Evolutionary conservation across 2,329 filamentous ascomycete species (phyloP), one percentile per base, ranked within the genome.

Genomic region (Plenodomus tracheiphilus): DNA sequence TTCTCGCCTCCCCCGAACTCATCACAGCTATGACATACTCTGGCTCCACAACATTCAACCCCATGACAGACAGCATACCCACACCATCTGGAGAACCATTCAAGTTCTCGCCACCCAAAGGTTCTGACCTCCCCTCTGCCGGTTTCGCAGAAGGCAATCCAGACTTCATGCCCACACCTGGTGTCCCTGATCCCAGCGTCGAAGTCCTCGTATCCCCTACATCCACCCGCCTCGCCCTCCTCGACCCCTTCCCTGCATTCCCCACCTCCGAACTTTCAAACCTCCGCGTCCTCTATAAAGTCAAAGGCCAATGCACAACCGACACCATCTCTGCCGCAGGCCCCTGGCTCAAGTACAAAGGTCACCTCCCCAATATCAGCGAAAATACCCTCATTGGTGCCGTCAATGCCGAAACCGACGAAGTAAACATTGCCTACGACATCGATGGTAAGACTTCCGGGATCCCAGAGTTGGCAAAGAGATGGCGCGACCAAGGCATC

Each of bases 331-430:
- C 92, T 32, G 93, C 93, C 28, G 93, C 93, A 1, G 93, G 93
- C 5, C 93, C 93, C 15, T 97, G 93, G 93, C 84, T 99, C 61
- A 97, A 97, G 77, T 99, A 97, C 85, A 97, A 97, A 81, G 94
- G 94, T 55, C 94, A 99, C 75, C 84, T 99, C 55, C 91, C 94
- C 73, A 99, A 99, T 80, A 99, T 99, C 74, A 89, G 87, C 62
- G 91, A 91, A 70, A 99, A 99, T 82, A 99, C 94, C 2, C 85
- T 99, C 59, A 97, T 97, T 76, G 94, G 91, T 45, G 94, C 94
- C 51, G 82, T 92, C 70, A 97, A 97, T 74, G 91, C 89, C 37
- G 90, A 89, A 54, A 99, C 93, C 0, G 88, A 87, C 61, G 92
- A 96, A 74, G 92, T 94, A 57, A 97, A 97, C 74, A 86, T 83